A percentile compares a stretch with the other conserved stretches of the same genome.
phyloP scores from a whole-genome alignment of 1,139 yeast genomes.

The Lodderomyces beijingensis region DNA sequence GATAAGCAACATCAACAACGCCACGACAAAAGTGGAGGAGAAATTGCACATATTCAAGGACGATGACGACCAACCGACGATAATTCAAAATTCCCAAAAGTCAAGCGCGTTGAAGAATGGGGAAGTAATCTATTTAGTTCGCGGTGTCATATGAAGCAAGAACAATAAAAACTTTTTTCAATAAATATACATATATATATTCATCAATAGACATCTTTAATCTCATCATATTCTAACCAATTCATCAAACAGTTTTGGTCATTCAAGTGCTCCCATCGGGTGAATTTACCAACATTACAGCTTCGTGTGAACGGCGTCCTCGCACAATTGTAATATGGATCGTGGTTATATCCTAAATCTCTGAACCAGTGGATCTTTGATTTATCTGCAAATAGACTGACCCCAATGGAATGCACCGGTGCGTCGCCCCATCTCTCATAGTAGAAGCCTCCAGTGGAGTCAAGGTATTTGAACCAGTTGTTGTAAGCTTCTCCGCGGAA shows the following conservation, averaged over 20 bases:
- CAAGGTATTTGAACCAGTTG: slow-evolving; percentile 61
- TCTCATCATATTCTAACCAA: slow-evolving; percentile 53
- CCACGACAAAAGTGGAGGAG: slow-evolving; percentile 38
- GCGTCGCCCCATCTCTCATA: slow-evolving; percentile 95
- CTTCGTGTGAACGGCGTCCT: slow-evolving; percentile 27
- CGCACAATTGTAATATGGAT: slow-evolving; percentile 77
- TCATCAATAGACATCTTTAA: slow-evolving; percentile 9
- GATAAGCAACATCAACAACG: slow-evolving; percentile 55
- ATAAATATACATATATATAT: neutral
- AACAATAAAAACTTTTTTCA: neutral
- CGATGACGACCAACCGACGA: slow-evolving; percentile 19
- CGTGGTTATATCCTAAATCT: slow-evolving; percentile 76
- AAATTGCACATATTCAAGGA: slow-evolving; percentile 43
- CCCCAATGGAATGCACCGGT: slow-evolving; percentile 76
- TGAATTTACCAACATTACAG: slow-evolving; percentile 30
- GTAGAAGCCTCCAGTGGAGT: slow-evolving; percentile 70
- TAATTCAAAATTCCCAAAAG: slow-evolving; percentile 12
- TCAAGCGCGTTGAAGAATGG: slow-evolving; percentile 37
- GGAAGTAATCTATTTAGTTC: slow-evolving; percentile 53
- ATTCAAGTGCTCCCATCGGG: slow-evolving; percentile 33
- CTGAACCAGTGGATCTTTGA: slow-evolving; percentile 78
- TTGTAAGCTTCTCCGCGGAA: slow-evolving; percentile 63
- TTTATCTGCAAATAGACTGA: slow-evolving; percentile 70
- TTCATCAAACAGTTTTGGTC: slow-evolving; percentile 71
- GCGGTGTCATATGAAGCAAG: slow-evolving; percentile 47